These are phyloP conservation scores for Myxozyma kluyveri DNA, from an alignment of 805 yeast genomes.

Conservation along the genomic window DNA sequence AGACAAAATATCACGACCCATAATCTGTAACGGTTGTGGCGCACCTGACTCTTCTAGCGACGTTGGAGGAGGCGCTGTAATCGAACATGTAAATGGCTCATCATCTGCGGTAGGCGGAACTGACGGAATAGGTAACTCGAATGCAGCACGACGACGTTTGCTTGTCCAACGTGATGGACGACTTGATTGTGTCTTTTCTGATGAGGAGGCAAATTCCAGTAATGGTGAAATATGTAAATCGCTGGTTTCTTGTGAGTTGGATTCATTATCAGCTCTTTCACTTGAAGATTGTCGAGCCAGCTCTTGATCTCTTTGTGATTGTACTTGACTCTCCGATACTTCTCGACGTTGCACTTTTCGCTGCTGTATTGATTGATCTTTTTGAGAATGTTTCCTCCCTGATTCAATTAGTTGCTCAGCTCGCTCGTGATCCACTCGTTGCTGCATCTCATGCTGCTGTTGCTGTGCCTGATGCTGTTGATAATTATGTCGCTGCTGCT, in stretches of 20 bases:
- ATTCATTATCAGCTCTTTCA: constrained; percentile 2
- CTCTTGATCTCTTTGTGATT: neutral
- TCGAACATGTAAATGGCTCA: constrained; percentile 4
- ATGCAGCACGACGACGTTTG: constrained; percentile 12
- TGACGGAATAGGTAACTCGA: constrained; percentile 9
- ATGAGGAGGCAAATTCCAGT: neutral
- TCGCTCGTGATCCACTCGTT: neutral
- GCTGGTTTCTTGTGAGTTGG: neutral
- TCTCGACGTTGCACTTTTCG: constrained; percentile 1
- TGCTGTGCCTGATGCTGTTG: neutral
- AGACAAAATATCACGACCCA: constrained; percentile 13
- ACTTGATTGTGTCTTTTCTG: neutral
- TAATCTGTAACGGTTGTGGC: constrained; percentile 4
- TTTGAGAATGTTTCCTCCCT: constrained; percentile 3
- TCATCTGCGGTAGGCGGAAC: constrained; percentile 2
- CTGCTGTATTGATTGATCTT: constrained; percentile 3
- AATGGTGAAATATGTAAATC: neutral
- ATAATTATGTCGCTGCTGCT: neutral
- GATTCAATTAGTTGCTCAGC: neutral
- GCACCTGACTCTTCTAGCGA: neutral
- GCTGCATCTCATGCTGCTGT: neutral
- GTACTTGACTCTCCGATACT: neutral
- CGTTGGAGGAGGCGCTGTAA: neutral
- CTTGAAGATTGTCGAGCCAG: neutral
- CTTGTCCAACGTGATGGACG: neutral